Conservation (phyloP, 805 yeast genomes). For the Lachancea sp. region DNA sequence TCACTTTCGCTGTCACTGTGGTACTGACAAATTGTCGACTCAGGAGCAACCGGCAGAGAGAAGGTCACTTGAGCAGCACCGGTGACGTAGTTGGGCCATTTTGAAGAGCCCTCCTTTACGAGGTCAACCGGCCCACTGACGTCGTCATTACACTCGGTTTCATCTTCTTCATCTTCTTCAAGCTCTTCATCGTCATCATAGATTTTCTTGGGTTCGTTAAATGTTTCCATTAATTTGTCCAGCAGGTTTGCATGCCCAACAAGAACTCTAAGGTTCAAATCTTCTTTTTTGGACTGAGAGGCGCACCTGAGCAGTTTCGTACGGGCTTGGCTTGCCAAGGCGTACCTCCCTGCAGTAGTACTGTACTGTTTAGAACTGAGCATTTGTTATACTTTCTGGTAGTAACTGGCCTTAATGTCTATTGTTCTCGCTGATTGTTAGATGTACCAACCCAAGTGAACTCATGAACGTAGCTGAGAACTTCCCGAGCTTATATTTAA, state of each 20-base stretch:
- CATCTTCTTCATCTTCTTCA: constrained; percentile 6
- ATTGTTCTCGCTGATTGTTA: no score
- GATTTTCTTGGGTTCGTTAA: constrained; percentile 12
- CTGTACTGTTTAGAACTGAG: not conserved
- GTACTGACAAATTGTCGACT: constrained; percentile 14
- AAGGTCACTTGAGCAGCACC: constrained; percentile 6
- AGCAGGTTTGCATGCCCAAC: constrained; percentile 33
- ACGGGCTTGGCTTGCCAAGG: constrained; percentile 22
- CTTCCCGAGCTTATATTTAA: not conserved
- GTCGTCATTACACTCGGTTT: constrained; percentile 5
- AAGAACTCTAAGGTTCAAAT: constrained; percentile 24
- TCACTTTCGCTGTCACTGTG: constrained; percentile 3
- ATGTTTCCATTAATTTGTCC: constrained; percentile 25
- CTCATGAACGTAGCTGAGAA: no score
- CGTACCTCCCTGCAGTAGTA: constrained; percentile 9
- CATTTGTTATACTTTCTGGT: not conserved
- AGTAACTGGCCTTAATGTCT: no score
- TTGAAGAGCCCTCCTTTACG: not conserved
- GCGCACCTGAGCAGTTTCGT: constrained; percentile 22
- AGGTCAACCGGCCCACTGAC: not conserved
- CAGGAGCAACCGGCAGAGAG: constrained; percentile 4
- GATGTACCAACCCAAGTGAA: no score
- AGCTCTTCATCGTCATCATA: constrained; percentile 9
- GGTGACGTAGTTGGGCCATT: not conserved
- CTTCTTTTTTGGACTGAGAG: constrained; percentile 15